Percentiles rank a stretch among this genome's conserved stretches.
Conservation (phyloP, 169 alveolate species). For the Plasmodium ovale region DNA sequence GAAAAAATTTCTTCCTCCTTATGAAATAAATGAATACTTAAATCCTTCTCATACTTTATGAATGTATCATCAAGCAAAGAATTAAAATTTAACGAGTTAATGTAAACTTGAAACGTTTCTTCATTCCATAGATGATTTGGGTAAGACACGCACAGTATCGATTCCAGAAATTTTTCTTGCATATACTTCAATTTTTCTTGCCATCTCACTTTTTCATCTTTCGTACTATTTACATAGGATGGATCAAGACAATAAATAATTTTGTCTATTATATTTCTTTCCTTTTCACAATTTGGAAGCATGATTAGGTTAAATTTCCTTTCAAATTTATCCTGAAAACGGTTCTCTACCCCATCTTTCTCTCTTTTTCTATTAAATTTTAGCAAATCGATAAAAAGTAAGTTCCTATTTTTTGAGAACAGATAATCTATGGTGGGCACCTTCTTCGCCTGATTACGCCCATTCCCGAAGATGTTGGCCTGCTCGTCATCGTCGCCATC, state of each 20-base stretch:
- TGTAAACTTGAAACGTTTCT: slow-evolving; percentile 23
- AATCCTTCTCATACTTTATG: slow-evolving; percentile 56
- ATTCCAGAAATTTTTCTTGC: slow-evolving; percentile 68
- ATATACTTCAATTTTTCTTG: slow-evolving; percentile 58
- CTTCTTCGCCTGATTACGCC: too few relatives aligned
- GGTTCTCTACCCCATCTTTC: background rate
- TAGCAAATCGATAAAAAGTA: slow-evolving; percentile 15
- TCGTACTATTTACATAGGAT: slow-evolving; percentile 53
- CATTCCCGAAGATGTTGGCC: too few relatives aligned
- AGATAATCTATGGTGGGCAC: slow-evolving; percentile 3
- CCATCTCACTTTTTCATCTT: slow-evolving; percentile 35
- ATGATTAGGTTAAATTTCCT: background rate
- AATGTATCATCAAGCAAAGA: slow-evolving; percentile 70
- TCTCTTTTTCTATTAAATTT: background rate
- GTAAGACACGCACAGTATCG: slow-evolving; percentile 53
- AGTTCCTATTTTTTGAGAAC: slow-evolving; percentile 24
- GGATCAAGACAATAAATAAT: slow-evolving; percentile 70
- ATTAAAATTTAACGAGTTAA: slow-evolving; percentile 61
- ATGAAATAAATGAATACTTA: slow-evolving; percentile 48
- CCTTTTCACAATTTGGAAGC: slow-evolving; percentile 49
- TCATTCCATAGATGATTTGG: slow-evolving; percentile 57
- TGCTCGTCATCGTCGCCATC: background rate
- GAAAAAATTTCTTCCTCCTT: slow-evolving; percentile 61
- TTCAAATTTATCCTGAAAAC: slow-evolving; percentile 10
- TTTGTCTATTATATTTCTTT: slow-evolving; percentile 53